These are phyloP conservation scores for Rhynchosporium graminicola DNA, from an alignment of 2,329 filamentous ascomycete genomes.

Conservation along the genomic window DNA sequence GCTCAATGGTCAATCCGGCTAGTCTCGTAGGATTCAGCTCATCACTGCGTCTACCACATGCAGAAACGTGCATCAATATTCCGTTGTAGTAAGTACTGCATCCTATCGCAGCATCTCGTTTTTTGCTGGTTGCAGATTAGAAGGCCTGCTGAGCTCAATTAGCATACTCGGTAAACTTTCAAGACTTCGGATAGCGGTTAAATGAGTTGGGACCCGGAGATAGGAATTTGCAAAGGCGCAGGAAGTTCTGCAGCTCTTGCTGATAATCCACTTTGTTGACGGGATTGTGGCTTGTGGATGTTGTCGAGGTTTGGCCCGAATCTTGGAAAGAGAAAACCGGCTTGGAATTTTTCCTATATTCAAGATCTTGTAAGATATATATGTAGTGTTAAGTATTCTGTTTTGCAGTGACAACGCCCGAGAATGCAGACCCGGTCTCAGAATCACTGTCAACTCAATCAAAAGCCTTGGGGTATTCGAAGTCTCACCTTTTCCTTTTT, in stretches of 20 bases:
- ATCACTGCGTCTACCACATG: conserved; percentile 14
- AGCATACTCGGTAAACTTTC: neutral
- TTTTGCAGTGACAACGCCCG: too few relatives aligned
- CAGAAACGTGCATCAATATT: neutral
- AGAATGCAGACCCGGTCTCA: too few relatives aligned
- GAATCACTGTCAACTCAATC: too few relatives aligned
- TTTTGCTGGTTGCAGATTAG: conserved; percentile 8
- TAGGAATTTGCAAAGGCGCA: neutral
- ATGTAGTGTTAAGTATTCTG: too few relatives aligned
- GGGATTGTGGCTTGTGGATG: too few relatives aligned
- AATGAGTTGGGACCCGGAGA: neutral
- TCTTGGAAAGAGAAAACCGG: too few relatives aligned
- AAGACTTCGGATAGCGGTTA: neutral
- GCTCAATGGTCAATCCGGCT: conserved; percentile 7
- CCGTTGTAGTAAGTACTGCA: neutral
- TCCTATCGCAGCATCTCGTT: neutral
- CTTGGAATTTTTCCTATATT: too few relatives aligned
- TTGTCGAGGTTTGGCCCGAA: too few relatives aligned
- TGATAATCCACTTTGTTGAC: too few relatives aligned
- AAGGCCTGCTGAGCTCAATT: neutral
- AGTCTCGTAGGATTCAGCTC: conserved; percentile 13
- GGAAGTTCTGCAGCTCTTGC: neutral
- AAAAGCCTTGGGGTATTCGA: too few relatives aligned
- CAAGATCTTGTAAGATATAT: too few relatives aligned
- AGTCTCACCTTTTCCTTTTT: too few relatives aligned